Percentiles rank a stretch among this genome's conserved stretches.
Evolutionary conservation across 176 grass and related monocot genomes (phyloP).

Genomic region (Juncus effusus): DNA sequence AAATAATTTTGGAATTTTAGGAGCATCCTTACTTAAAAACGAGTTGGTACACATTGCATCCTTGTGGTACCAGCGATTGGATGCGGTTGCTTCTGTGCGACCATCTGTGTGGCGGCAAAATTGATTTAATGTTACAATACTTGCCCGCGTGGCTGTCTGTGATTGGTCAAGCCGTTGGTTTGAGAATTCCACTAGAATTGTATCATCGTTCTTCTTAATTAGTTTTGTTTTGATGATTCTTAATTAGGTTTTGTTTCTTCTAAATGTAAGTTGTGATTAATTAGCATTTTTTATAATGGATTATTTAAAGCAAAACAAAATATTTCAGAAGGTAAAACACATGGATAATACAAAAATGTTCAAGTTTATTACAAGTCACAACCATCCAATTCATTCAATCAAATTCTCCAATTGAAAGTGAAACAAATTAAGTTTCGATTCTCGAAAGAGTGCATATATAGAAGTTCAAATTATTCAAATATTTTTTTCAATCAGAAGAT

Average conservation of each 20-base stretch:
- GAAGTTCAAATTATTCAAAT: too few relatives aligned
- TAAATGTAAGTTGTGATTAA: neutral
- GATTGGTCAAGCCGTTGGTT: slow-evolving; percentile 64
- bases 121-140: slow-evolving; percentile 36
- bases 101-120: slow-evolving; percentile 9
- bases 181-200: slow-evolving; percentile 67
- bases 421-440: too few relatives aligned
- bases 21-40: slow-evolving; percentile 84
- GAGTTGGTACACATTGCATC: slow-evolving; percentile 85
- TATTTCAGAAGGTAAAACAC: too few relatives aligned
- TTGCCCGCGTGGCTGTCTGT: slow-evolving; percentile 79
- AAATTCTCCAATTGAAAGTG: too few relatives aligned
- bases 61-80: slow-evolving; percentile 82
- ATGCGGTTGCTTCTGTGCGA: slow-evolving; percentile 65
- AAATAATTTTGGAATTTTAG: slow-evolving; percentile 33
- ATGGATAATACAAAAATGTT: too few relatives aligned
- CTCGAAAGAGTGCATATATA: too few relatives aligned
- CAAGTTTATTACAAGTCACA: too few relatives aligned
- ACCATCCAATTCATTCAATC: too few relatives aligned
- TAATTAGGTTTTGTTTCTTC: slow-evolving; percentile 22
- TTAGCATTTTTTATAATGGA: neutral
- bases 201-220: slow-evolving; percentile 18
- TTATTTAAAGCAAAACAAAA: neutral
- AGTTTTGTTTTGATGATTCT: too few relatives aligned
- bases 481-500: slow-evolving; percentile 31